These are phyloP conservation scores for Dentipellis sp. DNA, from an alignment of 768 basidiomycete genomes.

Conservation along the genomic window DNA sequence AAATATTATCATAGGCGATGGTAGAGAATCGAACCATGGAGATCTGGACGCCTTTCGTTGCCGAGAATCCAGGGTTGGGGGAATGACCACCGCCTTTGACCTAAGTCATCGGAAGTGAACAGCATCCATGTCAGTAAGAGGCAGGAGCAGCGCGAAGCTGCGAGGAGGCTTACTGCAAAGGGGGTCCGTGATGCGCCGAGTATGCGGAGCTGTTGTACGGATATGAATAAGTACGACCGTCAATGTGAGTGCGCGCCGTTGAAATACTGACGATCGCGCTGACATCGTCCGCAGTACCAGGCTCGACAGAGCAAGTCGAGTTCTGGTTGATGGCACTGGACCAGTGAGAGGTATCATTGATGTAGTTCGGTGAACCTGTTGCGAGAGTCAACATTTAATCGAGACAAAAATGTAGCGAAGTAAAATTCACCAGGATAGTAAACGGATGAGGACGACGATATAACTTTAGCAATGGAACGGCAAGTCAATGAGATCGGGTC, in stretches of 20 bases:
- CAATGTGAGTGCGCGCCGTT: no score
- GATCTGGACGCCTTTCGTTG: slow-evolving; percentile 52
- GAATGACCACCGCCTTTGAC: slow-evolving; percentile 59
- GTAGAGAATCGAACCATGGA: slow-evolving; percentile 40
- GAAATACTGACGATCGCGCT: background rate
- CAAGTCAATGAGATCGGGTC: background rate
- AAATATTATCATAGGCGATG: slow-evolving; percentile 1
- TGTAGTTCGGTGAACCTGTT: background rate
- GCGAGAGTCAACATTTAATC: no score
- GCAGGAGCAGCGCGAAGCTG: no score
- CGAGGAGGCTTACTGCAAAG: background rate
- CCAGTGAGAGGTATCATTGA: background rate
- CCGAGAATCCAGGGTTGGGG: slow-evolving; percentile 47
- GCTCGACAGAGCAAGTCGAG: slow-evolving; percentile 1
- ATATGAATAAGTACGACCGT: no score
- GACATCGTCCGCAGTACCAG: slow-evolving; percentile 1
- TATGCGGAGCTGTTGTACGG: background rate
- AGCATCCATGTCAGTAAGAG: background rate
- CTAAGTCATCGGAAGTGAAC: slow-evolving; percentile 22
- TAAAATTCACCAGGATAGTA: background rate
- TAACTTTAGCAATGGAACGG: background rate
- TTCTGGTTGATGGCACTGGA: background rate
- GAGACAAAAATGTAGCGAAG: background rate
- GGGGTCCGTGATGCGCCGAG: background rate
- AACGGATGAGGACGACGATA: background rate